Evolutionary conservation across 345 rosid genomes (phyloP), one percentile per base, ranked within the genome.

Genomic region (Hypericum perforatum): DNA sequence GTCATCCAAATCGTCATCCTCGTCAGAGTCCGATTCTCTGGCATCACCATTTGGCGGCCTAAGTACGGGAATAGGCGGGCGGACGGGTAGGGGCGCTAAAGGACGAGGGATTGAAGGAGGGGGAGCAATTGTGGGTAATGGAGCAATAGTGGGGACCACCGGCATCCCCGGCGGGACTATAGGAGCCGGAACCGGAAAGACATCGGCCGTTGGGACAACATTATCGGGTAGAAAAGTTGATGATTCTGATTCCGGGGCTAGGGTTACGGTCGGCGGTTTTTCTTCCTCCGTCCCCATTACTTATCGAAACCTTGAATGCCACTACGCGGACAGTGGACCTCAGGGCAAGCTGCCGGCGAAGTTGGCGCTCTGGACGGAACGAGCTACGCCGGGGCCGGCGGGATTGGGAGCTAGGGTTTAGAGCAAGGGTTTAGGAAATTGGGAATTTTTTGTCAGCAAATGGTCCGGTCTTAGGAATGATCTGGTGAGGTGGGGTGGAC

Each of bases 241-340:
- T 48, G 80, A 41, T 60, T 64, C 73, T 13, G 80, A 41, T 60
- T 64, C 73, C 12, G 66, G 63, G 6, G 63, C 60, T 37, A 74
- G 59, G 53, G 67, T 52, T 53, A 76, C 67, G 16, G 70, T 11
- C 32, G 45, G 53, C 6, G 46, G 56, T 43, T 63, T 69, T 61
- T 82, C 85, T 50, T 82, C 86, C 41, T 77, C 83, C n/a, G 75
- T 67, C 37, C 64, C 85, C 97, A 90, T 90, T 59, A 55, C 49
- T 22, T 22, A n/a, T n/a, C n/a, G n/a, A n/a, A n/a, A n/a, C n/a
- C n/a, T n/a, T n/a, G n/a, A n/a, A n/a, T n/a, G n/a, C n/a, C n/a
- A n/a, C n/a, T n/a, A n/a, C n/a, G n/a, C n/a, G n/a, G n/a, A n/a
- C n/a, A n/a, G n/a, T n/a, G n/a, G n/a, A n/a, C n/a, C n/a, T n/a